Evolutionary conservation across 176 grass and related monocot species (phyloP).

Genomic region (Zea mays): DNA sequence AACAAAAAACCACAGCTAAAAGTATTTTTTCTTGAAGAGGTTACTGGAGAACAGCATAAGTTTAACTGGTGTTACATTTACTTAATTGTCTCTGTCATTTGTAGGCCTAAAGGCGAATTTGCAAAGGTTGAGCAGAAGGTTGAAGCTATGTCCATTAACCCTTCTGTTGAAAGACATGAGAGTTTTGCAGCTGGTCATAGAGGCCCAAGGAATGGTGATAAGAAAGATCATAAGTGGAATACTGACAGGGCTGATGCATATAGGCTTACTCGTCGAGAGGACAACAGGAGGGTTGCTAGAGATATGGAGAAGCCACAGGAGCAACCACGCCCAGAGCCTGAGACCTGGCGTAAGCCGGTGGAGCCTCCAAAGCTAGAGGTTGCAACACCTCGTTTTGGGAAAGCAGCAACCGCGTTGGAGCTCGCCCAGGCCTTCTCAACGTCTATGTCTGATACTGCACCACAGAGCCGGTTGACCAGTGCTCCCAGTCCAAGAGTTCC

Average conservation of each 20-base stretch:
- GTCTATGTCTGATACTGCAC: constrained; percentile 53
- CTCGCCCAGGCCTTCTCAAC: constrained; percentile 95
- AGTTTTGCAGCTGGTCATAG: constrained; percentile 54
- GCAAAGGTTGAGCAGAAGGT: constrained; percentile 63
- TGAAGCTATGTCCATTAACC: constrained; percentile 47
- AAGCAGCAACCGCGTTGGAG: constrained; percentile 74
- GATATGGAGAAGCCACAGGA: constrained; percentile 62
- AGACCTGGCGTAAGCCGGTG: constrained; percentile 90
- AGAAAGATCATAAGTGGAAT: constrained; percentile 53
- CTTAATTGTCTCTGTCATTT: constrained; percentile 6
- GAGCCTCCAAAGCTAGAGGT: constrained; percentile 59
- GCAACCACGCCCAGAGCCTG: constrained; percentile 60
- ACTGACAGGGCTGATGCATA: constrained; percentile 52
- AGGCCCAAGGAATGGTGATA: constrained; percentile 60
- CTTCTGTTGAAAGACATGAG: constrained; percentile 55
- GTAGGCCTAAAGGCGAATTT: constrained; percentile 72
- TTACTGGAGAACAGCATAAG: background rate
- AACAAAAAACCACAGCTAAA: too few relatives aligned
- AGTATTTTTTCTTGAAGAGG: background rate
- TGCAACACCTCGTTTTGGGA: constrained; percentile 57
- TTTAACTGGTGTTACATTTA: background rate
- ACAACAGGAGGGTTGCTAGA: constrained; percentile 49
- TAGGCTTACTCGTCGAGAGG: constrained; percentile 53
- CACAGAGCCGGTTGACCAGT: constrained; percentile 45
- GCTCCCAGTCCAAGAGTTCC: constrained; percentile 48